Conservation (phyloP, 2,329 filamentous ascomycete genomes). For the Rhexocercosporidium sp. region DNA sequence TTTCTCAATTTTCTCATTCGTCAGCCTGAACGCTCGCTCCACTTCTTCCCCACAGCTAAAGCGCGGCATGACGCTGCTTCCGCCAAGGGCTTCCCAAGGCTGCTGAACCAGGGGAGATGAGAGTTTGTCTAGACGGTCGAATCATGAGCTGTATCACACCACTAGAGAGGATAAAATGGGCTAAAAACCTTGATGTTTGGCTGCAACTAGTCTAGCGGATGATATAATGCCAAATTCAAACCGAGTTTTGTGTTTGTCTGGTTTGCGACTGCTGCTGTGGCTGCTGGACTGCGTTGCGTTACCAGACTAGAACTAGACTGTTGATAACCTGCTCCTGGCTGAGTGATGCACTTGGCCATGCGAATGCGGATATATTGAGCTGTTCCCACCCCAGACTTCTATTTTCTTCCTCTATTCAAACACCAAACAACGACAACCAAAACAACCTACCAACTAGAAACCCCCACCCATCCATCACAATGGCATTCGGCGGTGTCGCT, state of each 20-base stretch:
- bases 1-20: background rate
- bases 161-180: background rate
- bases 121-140: background rate
- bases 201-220: background rate
- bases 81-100: background rate
- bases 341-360: background rate
- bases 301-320: too few species aligned
- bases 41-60: background rate
- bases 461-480: constrained; percentile 43
- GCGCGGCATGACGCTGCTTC: constrained; percentile 1
- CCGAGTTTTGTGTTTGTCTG: background rate
- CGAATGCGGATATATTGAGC: background rate
- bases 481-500: constrained; percentile 64
- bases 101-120: background rate
- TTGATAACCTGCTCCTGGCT: constrained; percentile 2
- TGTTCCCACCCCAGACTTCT: background rate
- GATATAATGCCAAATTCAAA: constrained; percentile 9
- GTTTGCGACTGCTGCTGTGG: too few species aligned
- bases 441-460: background rate
- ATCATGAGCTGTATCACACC: background rate
- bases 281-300: too few species aligned
- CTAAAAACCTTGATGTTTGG: constrained; percentile 16
- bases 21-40: background rate
- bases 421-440: background rate
- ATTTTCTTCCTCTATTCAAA: background rate